A percentile compares a stretch with the other conserved stretches of the same genome.
Evolutionary conservation across 1,139 yeast genomes (phyloP).

Genomic region (Arxiozyma telluris): DNA sequence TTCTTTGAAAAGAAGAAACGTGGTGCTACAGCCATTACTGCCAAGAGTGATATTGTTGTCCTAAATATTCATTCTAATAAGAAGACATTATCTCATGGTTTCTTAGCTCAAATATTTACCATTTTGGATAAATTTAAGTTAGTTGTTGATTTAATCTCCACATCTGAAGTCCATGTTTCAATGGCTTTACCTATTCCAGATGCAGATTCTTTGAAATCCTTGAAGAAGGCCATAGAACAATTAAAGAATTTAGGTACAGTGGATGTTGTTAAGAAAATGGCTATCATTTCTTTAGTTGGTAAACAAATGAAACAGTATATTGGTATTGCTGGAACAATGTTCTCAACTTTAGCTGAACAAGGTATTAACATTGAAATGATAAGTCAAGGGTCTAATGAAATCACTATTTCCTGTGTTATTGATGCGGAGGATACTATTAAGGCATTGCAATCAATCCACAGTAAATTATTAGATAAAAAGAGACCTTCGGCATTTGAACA

Average conservation of each 20-base stretch:
- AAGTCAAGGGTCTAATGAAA: conserved; percentile 96
- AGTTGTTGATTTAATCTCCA: conserved; percentile 91
- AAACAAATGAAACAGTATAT: conserved; percentile 94
- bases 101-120: conserved; percentile 81
- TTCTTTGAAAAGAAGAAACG: conserved; percentile 43
- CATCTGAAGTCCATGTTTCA: conserved; percentile 95
- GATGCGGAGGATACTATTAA: conserved; percentile 73
- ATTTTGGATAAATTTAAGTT: conserved; percentile 75
- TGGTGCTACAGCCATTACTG: conserved; percentile 95
- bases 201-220: conserved; percentile 43
- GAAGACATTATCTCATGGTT: conserved; percentile 88
- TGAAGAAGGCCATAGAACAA: conserved; percentile 66
- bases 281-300: conserved; percentile 90
- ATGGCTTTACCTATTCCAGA: conserved; percentile 90
- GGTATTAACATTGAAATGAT: conserved; percentile 94
- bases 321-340: conserved; percentile 97
- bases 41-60: conserved; percentile 86
- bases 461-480: conserved; percentile 48
- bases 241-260: conserved; percentile 76
- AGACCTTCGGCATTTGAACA: conserved; percentile 17
- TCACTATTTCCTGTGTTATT: conserved; percentile 90
- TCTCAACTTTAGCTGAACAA: conserved; percentile 87
- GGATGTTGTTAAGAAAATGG: conserved; percentile 78
- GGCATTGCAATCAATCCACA: conserved; percentile 81
- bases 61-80: conserved; percentile 89